Evolutionary conservation across 169 alveolate species (phyloP), one percentile per base, ranked within the genome.

Genomic region (Plasmodium inui): DNA sequence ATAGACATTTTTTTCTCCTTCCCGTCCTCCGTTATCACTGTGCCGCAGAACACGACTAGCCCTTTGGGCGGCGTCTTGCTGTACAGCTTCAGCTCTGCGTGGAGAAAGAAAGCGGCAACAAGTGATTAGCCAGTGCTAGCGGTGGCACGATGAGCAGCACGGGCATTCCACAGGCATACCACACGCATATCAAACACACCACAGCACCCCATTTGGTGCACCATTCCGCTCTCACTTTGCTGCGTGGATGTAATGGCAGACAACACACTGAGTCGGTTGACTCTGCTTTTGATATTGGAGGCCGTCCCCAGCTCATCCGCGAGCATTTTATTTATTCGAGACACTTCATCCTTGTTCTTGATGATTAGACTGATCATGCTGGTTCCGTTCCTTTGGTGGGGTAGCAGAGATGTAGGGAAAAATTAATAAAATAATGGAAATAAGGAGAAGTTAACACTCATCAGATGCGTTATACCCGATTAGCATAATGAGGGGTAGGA

Each of bases 41-140:
- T 98, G 5, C 99, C 99, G 92, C 99, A 98, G 96, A 98, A 99
- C 3, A 99, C 97, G 26, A 99, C 99, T 55, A 99, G 96, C 6
- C 99, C 99, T 95, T 99, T 99, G 10, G 99, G 98, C 0, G 99
- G 99, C 28, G 99, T 99, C 90, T 98, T 96, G 55, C 97, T 98
- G 97, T 99, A 99, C 17, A 98, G 97, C 96, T 98, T 98, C 78
- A 99, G 94, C 83, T 97, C 98, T 98, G 85, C 72, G 67, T 1
- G 72, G 67, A 1, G 37, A 19, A 22, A 61, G 4, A 19, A 2
- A 3, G 39, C 3, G 39, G 39, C 1, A 12, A 10, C 6, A 10
- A 14, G 12, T 46, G 7, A 12, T 46, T 50, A 14, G 26, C 61
- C 61, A 17, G 2, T 46, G 6, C 57, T 12, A 12, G 12, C n/a